Evolutionary conservation across 805 yeast species (phyloP), one percentile per base, ranked within the genome.

Genomic region (Ogataea sp.): DNA sequence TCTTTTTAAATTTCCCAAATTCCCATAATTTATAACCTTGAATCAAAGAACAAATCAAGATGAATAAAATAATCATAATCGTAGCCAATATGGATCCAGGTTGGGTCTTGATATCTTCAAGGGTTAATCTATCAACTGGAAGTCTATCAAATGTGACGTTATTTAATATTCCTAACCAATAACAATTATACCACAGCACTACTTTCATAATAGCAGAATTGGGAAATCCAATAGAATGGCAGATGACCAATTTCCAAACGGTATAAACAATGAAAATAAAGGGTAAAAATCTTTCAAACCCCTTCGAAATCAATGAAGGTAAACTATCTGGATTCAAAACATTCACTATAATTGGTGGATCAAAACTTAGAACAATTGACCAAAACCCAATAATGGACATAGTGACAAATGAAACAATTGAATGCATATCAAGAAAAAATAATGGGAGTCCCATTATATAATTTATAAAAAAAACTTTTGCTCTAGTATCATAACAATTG

Each of bases 121-220:
- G 50, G 1, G 90, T 84, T 32, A 90, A 65, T 40, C 98, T 67
- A 55, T 90, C 97, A 10, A 89, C 80, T 0, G 97, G 96, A 10
- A 90, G 61, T 43, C 89, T 65, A 53, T 88, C 97, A 61, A 90
- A 87, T 0, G 95, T 86, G 50, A 85, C 71, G 59, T 87, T 89
- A 57, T 89, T 88, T 51, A 88, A 68, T 26, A 84, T 69, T 1
- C 96, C 96, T 3, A 84, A 50, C 94, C 95, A 86, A 53, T 83
- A 83, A 2, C 81, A 65, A 0, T 89, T 83, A 45, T 83, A 83
- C 93, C 95, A 89, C 23, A 75, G 55, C 0, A 76, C 30, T 1
- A 71, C 49, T 34, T 77, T 58, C 39, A 61, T 59, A n/a, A 71
- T 27, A 8, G 71, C 64, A 2, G 76, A 70, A 0, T 58, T 46